phyloP scores from a whole-genome alignment of 1,284 basidiomycete genomes.

The Ustilago lituana region DNA sequence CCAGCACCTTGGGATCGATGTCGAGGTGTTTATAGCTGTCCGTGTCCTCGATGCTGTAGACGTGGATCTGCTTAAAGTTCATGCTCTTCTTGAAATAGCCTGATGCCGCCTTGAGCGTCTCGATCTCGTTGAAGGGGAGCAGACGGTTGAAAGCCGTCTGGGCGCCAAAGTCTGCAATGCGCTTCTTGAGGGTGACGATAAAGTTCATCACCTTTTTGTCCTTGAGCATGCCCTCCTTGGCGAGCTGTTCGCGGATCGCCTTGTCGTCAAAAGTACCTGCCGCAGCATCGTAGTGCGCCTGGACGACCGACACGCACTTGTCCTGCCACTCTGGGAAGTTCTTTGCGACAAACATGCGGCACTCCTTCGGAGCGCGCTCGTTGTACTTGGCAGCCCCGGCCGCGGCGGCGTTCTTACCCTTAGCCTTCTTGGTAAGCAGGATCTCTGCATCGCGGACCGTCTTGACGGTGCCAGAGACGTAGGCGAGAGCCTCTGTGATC shows the following conservation, averaged over 20 bases:
- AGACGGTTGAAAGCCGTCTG: constrained; percentile 85
- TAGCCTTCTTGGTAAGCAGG: constrained; percentile 51
- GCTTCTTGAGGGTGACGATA: constrained; percentile 91
- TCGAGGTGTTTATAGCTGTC: constrained; percentile 71
- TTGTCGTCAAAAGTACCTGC: constrained; percentile 82
- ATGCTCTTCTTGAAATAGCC: constrained; percentile 84
- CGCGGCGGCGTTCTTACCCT: constrained; percentile 49
- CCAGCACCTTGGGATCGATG: constrained; percentile 77
- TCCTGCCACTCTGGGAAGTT: constrained; percentile 95
- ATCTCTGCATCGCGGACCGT: constrained; percentile 88
- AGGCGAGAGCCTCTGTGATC: constrained; percentile 72
- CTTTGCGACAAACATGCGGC: constrained; percentile 88
- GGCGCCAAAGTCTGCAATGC: constrained; percentile 81
- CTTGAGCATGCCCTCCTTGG: constrained; percentile 84
- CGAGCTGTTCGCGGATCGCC: constrained; percentile 78
- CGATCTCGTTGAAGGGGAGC: constrained; percentile 84
- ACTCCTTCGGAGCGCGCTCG: constrained; percentile 74
- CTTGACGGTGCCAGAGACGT: constrained; percentile 87
- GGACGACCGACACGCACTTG: constrained; percentile 79
- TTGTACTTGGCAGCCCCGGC: constrained; percentile 53
- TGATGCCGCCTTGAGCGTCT: constrained; percentile 72
- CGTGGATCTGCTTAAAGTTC: constrained; percentile 77
- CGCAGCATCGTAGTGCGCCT: constrained; percentile 75
- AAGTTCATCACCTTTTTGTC: constrained; percentile 97
- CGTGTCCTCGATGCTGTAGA: constrained; percentile 76